Base-by-base conservation (phyloP, 805 yeast species). In the Starmerella geochares region DNA sequence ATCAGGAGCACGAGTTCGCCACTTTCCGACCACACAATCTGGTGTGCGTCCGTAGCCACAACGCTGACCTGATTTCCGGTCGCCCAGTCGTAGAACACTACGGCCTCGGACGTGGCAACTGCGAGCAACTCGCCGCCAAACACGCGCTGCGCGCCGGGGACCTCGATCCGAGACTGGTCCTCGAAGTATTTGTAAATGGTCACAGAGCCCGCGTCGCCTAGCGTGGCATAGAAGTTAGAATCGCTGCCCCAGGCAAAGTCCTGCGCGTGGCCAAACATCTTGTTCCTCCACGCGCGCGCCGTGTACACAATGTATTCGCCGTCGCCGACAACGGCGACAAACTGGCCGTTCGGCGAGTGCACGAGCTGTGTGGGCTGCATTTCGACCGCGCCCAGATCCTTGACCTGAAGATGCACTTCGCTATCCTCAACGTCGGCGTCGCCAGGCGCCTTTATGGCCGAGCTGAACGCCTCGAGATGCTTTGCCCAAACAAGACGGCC, bases 311-410 rank as follows among this genome's bases (percentile, higher is more conserved):
- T 86, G 66, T 86, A 90, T 68, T 92, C 99, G 53, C 96, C 96
- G 69, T 92, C 98, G 63, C 99, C 99, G 41, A 90, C 83, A 45
- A 92, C 96, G 24, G 97, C 83, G 35, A 88, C 96, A 65, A 84
- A 92, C 67, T 96, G 80, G 56, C 99, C 99, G 65, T 92, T 92
- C 55, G 97, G 96, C 40, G 97, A 90, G 67, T 92, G 98, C 45
- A 75, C 71, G 62, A 92, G 74, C 53, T 83, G 76, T 54, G 84
- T 83, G 47, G 98, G 97, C 73, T 81, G 92, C 41, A 90, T 78
- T 67, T 92, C 98, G 47, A 90, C 86, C 21, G 86, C 72, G n/a
- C 98, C 98, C 54, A 92, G 72, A 62, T 92, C 98, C 69, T 88
- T 88, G 49, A 83, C 81, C 56, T 83, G 80, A 58, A 92, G 70